Percentiles rank a stretch among this genome's conserved stretches.
phyloP scores from a whole-genome alignment of 2,329 filamentous ascomycete genomes.

The Cercospora citrullina region DNA sequence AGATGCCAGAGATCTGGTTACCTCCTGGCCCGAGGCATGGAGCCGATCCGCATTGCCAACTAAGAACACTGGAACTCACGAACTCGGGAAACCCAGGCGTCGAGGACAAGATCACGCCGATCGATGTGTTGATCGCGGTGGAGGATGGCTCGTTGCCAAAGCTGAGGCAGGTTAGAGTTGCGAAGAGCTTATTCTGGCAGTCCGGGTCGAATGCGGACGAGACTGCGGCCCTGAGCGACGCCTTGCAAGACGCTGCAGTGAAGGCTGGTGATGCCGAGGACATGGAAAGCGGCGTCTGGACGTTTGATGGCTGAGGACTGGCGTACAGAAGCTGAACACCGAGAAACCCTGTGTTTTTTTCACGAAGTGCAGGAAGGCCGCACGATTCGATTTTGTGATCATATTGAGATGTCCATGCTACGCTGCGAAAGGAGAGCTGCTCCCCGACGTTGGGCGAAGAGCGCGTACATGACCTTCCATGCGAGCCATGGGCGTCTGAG shows the following conservation, averaged over 20 bases:
- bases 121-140: slow-evolving; percentile 45
- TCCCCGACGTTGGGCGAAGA: background rate
- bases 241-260: slow-evolving; percentile 38
- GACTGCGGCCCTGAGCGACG: slow-evolving; percentile 42
- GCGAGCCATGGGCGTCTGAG: background rate
- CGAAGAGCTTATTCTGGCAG: slow-evolving; percentile 44
- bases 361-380: background rate
- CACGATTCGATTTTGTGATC: background rate
- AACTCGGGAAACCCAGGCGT: slow-evolving; percentile 42
- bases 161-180: slow-evolving; percentile 42
- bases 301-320: slow-evolving; percentile 26
- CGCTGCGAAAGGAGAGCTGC: background rate
- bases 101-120: slow-evolving; percentile 42
- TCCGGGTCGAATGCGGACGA: slow-evolving; percentile 38
- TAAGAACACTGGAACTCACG: slow-evolving; percentile 44
- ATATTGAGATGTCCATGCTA: background rate
- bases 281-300: slow-evolving; percentile 30
- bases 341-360: background rate
- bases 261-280: slow-evolving; percentile 12
- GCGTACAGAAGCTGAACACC: too few species aligned
- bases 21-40: slow-evolving; percentile 20
- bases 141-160: slow-evolving; percentile 45
- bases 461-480: background rate
- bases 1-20: background rate
- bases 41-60: slow-evolving; percentile 33